phyloP scores from a whole-genome alignment of 768 basidiomycete species.

The Russula sp. region DNA sequence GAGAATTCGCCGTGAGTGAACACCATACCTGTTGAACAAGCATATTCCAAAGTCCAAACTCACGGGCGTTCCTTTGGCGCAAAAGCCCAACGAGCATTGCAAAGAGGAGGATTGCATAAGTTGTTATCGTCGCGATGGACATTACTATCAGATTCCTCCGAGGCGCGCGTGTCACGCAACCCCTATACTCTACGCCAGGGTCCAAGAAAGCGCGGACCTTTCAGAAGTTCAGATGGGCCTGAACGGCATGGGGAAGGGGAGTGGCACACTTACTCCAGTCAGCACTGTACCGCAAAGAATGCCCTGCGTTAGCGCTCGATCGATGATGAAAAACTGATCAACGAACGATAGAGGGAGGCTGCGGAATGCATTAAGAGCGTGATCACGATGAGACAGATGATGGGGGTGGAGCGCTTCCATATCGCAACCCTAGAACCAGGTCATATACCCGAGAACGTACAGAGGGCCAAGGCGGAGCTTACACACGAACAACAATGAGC shows the following conservation, averaged over 20 bases:
- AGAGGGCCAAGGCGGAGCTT: neutral
- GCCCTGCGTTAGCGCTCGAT: neutral
- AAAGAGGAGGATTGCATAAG: too few species aligned
- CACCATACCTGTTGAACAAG: too few species aligned
- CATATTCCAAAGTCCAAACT: too few species aligned
- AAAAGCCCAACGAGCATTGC: too few species aligned
- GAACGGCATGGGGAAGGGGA: neutral
- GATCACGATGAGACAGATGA: neutral
- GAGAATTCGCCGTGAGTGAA: too few species aligned
- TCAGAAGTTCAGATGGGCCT: too few species aligned
- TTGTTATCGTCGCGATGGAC: too few species aligned
- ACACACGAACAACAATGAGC: slow-evolving; percentile 9
- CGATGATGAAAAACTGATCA: neutral
- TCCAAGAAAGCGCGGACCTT: too few species aligned
- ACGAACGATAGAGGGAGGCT: neutral
- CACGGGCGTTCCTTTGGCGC: too few species aligned
- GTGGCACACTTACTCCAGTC: neutral
- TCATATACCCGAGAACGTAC: neutral
- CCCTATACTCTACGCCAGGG: too few species aligned
- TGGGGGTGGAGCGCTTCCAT: neutral
- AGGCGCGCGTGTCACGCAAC: too few species aligned
- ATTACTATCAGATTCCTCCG: too few species aligned
- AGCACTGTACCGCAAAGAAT: neutral
- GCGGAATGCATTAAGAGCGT: neutral
- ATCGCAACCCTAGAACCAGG: neutral